These are phyloP conservation scores for Amanita jacksonii DNA, from an alignment of 768 basidiomycete species.

Conservation along the genomic window DNA sequence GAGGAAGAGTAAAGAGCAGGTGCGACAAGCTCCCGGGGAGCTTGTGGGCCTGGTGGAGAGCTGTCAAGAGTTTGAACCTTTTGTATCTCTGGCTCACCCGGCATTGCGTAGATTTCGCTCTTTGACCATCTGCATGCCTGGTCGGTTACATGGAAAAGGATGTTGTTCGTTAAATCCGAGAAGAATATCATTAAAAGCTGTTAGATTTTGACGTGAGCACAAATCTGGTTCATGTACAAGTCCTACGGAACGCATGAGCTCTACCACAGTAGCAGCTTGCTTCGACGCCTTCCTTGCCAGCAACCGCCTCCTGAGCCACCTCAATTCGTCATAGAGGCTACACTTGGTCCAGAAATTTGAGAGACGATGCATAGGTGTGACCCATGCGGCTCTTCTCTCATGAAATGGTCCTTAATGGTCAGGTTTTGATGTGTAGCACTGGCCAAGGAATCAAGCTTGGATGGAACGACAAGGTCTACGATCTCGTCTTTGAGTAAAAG, in stretches of 20 bases:
- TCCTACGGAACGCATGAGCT: conserved; percentile 2
- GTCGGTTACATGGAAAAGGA: conserved; percentile 1
- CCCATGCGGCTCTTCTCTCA: conserved; percentile 68
- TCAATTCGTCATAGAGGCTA: conserved; percentile 65
- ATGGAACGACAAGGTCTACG: neutral
- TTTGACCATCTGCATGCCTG: neutral
- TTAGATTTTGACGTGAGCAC: no score
- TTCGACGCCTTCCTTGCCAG: neutral
- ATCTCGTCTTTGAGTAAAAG: conserved; percentile 1
- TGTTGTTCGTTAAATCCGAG: conserved; percentile 1
- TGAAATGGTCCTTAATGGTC: conserved; percentile 60
- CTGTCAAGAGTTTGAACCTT: neutral
- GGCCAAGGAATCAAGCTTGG: conserved; percentile 10
- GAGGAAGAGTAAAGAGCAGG: neutral
- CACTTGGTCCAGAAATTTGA: conserved; percentile 44
- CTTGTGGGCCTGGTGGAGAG: neutral
- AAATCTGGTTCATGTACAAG: conserved; percentile 3
- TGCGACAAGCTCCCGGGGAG: neutral
- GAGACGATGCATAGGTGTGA: conserved; percentile 70
- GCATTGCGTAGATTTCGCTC: neutral
- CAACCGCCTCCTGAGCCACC: neutral
- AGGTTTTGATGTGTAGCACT: conserved; percentile 38
- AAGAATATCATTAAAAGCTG: no score
- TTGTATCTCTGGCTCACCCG: neutral
- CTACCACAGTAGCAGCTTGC: conserved; percentile 2